Conservation (phyloP, 139 green algal species). For the Chlorella sorokiniana region DNA sequence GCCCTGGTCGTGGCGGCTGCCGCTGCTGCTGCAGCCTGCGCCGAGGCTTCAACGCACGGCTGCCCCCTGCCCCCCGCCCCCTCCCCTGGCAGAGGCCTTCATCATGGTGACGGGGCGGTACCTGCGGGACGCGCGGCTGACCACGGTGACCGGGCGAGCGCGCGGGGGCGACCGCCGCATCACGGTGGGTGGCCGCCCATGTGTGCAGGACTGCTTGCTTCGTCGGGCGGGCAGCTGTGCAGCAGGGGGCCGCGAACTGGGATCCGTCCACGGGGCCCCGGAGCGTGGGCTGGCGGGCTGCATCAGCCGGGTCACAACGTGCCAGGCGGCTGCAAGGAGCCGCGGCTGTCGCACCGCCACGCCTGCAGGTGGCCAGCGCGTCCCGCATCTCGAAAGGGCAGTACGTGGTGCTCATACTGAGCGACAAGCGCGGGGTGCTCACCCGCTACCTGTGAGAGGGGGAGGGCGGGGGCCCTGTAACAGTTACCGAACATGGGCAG, state of each 20-base stretch:
- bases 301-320: too few relatives aligned
- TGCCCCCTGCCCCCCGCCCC: too few relatives aligned
- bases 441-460: background rate
- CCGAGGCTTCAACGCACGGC: background rate
- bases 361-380: background rate
- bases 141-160: background rate
- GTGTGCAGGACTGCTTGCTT: too few relatives aligned
- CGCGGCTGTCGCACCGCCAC: background rate
- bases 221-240: too few relatives aligned
- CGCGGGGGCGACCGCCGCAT: background rate
- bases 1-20: too few relatives aligned
- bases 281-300: too few relatives aligned
- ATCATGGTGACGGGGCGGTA: background rate
- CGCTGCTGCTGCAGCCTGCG: background rate
- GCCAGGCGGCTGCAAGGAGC: too few relatives aligned
- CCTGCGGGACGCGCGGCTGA: background rate
- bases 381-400: background rate
- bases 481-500: background rate
- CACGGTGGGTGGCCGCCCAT: background rate
- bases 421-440: conserved; percentile 1
- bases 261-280: too few relatives aligned
- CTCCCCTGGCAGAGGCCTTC: background rate
- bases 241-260: too few relatives aligned
- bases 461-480: background rate
- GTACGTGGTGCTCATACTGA: background rate